A percentile compares a stretch with the other conserved stretches of the same genome.
These are phyloP conservation scores for Hippophae gyantsensis DNA, from an alignment of 306 rosid genomes.

Conservation along the genomic window DNA sequence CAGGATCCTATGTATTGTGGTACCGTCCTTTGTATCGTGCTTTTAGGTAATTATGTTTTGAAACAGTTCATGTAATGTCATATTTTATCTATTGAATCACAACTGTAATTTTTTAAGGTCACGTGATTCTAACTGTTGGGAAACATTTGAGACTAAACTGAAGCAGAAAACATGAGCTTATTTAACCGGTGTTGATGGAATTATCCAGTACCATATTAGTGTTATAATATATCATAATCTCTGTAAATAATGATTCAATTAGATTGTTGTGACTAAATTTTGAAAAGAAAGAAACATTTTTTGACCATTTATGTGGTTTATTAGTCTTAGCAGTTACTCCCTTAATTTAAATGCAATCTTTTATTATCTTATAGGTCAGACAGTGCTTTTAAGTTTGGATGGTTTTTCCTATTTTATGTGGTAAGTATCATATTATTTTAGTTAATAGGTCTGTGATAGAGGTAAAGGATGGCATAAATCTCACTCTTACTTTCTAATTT, in stretches of 20 bases:
- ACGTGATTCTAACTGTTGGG: not conserved
- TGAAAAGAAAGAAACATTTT: too few relatives aligned
- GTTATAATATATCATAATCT: too few relatives aligned
- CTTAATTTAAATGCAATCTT: conserved; percentile 3
- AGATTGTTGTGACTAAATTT: too few relatives aligned
- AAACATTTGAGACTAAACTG: too few relatives aligned
- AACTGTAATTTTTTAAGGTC: not conserved
- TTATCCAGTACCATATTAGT: too few relatives aligned
- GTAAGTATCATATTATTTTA: conserved; percentile 24
- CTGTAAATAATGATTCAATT: too few relatives aligned
- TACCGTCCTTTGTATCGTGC: conserved; percentile 90
- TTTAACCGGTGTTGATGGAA: too few relatives aligned
- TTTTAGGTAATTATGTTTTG: conserved; percentile 48
- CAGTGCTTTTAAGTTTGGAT: conserved; percentile 68
- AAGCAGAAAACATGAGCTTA: too few relatives aligned
- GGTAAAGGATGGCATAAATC: conserved; percentile 8
- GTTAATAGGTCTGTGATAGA: conserved; percentile 9
- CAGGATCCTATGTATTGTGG: conserved; percentile 91
- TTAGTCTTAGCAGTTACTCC: not conserved
- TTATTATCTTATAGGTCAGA: conserved; percentile 58
- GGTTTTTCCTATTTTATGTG: conserved; percentile 87
- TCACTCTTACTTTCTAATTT: conserved; percentile 5
- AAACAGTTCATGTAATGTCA: not conserved
- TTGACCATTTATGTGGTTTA: not conserved
- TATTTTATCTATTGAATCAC: not conserved